Base-by-base conservation (phyloP, 192 early-diverging fungal genomes). In the Chytriomyces sp. region DNA sequence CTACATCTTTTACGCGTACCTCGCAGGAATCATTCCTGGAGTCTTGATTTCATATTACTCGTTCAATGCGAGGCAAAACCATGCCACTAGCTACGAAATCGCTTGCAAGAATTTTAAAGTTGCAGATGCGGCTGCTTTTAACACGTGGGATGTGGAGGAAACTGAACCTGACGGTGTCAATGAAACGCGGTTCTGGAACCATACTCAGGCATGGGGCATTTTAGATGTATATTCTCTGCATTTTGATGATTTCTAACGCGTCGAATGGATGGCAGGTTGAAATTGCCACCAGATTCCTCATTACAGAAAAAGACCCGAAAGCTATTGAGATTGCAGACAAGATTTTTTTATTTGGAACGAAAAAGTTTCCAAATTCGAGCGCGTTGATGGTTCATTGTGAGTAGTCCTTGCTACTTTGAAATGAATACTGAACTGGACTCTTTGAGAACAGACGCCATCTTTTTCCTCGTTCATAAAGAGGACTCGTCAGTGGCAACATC, bases 271-370 rank as follows among this genome's bases (percentile, higher is more conserved):
- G 65, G 43, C 24, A 78, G 77, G 77, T 78, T 50, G 77, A 78
- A 66, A 78, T 78, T 50, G 77, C 77, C 6, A 78, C 77, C 10
- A 7, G 77, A 5, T 78, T 78, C 47, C 64, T 78, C 47, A 78
- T 78, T 24, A 35, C 13, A 10, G 28, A 76, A 46, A 45, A 16
- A 7, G 61, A 60, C 26, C 61, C 53, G 49, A 61, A 78, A 57
- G 68, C 77, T 0, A 3, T 78, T 5, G 77, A 78, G 50, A 61
- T 78, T 28, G 77, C 77, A 20, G 77, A 78, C 50, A 70, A 72
- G 45, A 78, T 78, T 9, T 78, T 62, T 59, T 45, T 78, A 46
- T 72, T 72, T 72, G 77, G 77, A 48, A 78, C 69, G 1, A 70
- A 78, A 72, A 78, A 78, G 62, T 78, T 78, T 47, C 77, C 77